Base-by-base conservation (phyloP, 1,284 basidiomycete species). In the Leccinum olivaceoglutinosum region DNA sequence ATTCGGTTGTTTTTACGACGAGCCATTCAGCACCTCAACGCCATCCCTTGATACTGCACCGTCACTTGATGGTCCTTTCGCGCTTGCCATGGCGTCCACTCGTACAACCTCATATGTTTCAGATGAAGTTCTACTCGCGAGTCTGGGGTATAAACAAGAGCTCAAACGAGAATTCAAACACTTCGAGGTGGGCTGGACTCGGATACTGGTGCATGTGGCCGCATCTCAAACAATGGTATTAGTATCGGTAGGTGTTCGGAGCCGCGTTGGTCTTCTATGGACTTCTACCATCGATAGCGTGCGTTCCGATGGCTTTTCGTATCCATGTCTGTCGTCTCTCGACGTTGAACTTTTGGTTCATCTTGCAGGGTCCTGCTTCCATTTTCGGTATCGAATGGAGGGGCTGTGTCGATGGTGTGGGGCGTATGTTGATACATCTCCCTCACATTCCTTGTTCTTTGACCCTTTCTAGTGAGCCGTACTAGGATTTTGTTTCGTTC, bases 81-180 rank as follows among this genome's bases (percentile, higher is more conserved):
- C 6, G 29, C n/a, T 54, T 49, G 21, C n/a, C 10, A 62, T 64
- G 64, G 49, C 12, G 7, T 55, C 54, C 51, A 8, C 11, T 55
- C 36, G 9, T 34, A 18, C 41, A 16, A 29, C 21, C 21, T 14
- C 16, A 44, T 36, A 67, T 12, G 25, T 57, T 53, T 64, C 62
- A 1, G 77, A 79, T 63, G 76, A 75, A 54, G 68, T 63, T 6
- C 56, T 74, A n/a, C 70, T 79, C 10, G 77, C 74, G 1, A 63
- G 64, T 16, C 68, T 77, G 10, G 78, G 80, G 11, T 82, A 82
- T 67, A 77, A 77, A 61, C 79, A 81, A 60, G 81, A 82, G 67
- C 74, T 79, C 67, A 77, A 74, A 59, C 74, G 78, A n/a, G 73
- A 58, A 4, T 74, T 72, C 18, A 65, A 51, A 38, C 65, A 63